Evolutionary conservation across 139 green algal species (phyloP).

Genomic region (Diplosphaera chodatii): DNA sequence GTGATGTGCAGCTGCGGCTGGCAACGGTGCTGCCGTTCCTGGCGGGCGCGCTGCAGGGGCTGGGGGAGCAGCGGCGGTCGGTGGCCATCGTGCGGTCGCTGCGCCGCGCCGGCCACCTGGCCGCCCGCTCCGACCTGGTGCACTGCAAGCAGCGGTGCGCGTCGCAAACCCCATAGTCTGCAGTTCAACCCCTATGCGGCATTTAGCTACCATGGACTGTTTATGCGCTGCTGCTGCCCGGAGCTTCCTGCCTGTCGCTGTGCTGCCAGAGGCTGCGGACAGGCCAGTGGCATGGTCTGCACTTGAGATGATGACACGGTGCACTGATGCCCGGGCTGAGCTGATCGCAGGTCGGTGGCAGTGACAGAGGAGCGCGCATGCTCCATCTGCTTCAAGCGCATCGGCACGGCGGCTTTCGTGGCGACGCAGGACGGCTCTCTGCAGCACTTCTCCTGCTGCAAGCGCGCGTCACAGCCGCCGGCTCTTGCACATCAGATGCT

Average conservation of each 20-base stretch:
- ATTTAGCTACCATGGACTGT: no score
- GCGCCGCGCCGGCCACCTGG: constrained; percentile 45
- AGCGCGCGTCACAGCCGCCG: neutral
- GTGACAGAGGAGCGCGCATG: constrained; percentile 70
- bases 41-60: constrained; percentile 41
- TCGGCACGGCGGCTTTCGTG: constrained; percentile 69
- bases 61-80: constrained; percentile 51
- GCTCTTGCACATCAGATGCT: neutral
- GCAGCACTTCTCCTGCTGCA: constrained; percentile 74
- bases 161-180: neutral
- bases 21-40: constrained; percentile 56
- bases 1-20: constrained; percentile 25
- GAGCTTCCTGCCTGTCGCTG: no score
- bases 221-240: no score
- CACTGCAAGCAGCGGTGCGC: constrained; percentile 27
- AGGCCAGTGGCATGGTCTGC: no score
- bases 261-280: no score
- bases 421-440: constrained; percentile 57
- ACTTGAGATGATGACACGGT: neutral
- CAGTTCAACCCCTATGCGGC: no score
- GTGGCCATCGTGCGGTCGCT: constrained; percentile 52
- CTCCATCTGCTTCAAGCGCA: constrained; percentile 76
- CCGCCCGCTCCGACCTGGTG: constrained; percentile 49
- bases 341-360: constrained; percentile 33
- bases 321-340: neutral